Percentiles rank a stretch among this genome's conserved stretches.
phyloP scores from a whole-genome alignment of 495 filamentous ascomycete species.

The Penicillium nucicola region DNA sequence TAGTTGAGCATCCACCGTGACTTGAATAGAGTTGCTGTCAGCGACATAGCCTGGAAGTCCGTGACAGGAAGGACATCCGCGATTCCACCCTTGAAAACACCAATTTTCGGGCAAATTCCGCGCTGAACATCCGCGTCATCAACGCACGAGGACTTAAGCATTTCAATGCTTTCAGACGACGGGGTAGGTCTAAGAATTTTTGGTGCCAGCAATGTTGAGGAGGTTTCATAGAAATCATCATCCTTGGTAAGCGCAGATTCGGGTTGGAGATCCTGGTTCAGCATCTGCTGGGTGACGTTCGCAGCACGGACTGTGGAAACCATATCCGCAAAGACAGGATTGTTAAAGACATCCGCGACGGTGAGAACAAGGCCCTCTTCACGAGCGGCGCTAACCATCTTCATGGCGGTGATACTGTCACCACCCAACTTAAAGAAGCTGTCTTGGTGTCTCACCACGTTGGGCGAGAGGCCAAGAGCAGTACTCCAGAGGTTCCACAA shows the following conservation, averaged over 20 bases:
- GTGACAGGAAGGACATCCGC: slow-evolving; percentile 58
- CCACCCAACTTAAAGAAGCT: slow-evolving; percentile 51
- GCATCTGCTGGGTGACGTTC: slow-evolving; percentile 23
- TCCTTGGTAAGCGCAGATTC: slow-evolving; percentile 14
- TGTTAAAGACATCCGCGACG: slow-evolving; percentile 51
- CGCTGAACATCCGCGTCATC: slow-evolving; percentile 42
- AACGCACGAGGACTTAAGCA: slow-evolving; percentile 34
- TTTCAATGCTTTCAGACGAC: slow-evolving; percentile 43
- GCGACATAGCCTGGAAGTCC: slow-evolving; percentile 61
- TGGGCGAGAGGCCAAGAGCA: slow-evolving; percentile 38
- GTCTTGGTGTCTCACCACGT: slow-evolving; percentile 37
- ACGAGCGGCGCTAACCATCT: slow-evolving; percentile 57
- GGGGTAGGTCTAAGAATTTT: slow-evolving; percentile 17
- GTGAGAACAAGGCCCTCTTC: slow-evolving; percentile 53
- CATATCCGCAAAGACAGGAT: slow-evolving; percentile 48
- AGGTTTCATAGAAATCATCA: slow-evolving; percentile 13
- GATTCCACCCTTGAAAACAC: slow-evolving; percentile 54
- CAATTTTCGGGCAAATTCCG: slow-evolving; percentile 52
- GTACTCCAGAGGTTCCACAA: slow-evolving; percentile 46
- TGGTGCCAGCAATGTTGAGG: slow-evolving; percentile 10
- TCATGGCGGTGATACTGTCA: slow-evolving; percentile 65
- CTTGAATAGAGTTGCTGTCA: slow-evolving; percentile 55
- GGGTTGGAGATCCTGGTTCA: slow-evolving; percentile 22
- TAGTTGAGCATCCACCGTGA: slow-evolving; percentile 55
- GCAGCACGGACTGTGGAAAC: slow-evolving; percentile 28